Percentiles rank a stretch among this genome's conserved stretches.
These are phyloP conservation scores for Teratosphaeria viscida DNA, from an alignment of 2,329 filamentous ascomycete species.

Conservation along the genomic window DNA sequence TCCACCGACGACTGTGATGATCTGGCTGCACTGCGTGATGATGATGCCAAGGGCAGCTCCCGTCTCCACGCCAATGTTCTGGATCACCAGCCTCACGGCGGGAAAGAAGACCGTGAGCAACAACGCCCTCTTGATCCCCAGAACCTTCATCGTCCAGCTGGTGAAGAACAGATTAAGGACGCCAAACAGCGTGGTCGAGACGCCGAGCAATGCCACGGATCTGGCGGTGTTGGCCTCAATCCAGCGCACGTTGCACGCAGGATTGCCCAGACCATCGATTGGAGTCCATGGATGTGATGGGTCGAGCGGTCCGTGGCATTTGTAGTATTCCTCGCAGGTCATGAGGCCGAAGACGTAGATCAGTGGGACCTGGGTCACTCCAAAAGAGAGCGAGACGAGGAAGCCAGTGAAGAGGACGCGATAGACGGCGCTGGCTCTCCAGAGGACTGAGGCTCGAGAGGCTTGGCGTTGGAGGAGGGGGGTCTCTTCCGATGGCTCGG, in stretches of 20 bases:
- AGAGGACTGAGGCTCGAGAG: constrained; percentile 5
- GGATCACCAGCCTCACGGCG: constrained; percentile 51
- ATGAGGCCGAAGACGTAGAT: constrained; percentile 61
- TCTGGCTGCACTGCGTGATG: constrained; percentile 56
- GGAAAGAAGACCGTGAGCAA: constrained; percentile 54
- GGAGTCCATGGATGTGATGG: background rate
- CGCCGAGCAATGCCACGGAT: constrained; percentile 54
- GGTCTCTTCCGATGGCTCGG: constrained; percentile 7
- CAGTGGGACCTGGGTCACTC: constrained; percentile 41
- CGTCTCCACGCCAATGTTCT: constrained; percentile 53
- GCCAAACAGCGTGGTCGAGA: constrained; percentile 58
- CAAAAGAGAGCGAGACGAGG: constrained; percentile 45
- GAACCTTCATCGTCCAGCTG: constrained; percentile 55
- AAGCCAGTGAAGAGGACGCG: constrained; percentile 50
- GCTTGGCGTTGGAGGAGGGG: constrained; percentile 6
- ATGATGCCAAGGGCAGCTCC: constrained; percentile 54
- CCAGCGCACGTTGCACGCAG: constrained; percentile 47
- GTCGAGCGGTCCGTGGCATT: constrained; percentile 37
- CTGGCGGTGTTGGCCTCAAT: constrained; percentile 56
- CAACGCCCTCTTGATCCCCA: constrained; percentile 54
- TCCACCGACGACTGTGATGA: constrained; percentile 58
- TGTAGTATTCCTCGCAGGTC: constrained; percentile 62
- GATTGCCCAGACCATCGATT: constrained; percentile 23
- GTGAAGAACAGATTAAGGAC: constrained; percentile 58
- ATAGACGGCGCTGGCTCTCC: constrained; percentile 24